Percentiles rank a stretch among this genome's conserved stretches.
These are phyloP conservation scores for Euphorbia peplus DNA, from an alignment of 345 rosid species.

Conservation along the genomic window DNA sequence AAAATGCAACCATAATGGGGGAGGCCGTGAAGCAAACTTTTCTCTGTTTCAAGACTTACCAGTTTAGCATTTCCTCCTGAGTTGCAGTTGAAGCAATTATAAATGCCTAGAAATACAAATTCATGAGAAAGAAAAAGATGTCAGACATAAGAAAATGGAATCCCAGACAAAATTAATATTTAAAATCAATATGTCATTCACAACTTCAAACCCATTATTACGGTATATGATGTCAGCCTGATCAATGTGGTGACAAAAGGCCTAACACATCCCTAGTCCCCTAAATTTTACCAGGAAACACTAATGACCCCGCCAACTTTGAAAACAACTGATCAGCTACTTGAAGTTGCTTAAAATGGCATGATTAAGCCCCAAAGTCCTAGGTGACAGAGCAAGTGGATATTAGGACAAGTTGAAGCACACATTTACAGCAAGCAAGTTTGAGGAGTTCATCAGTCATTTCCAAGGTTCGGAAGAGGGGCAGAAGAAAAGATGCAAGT, in stretches of 20 bases:
- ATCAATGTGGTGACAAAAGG: not conserved
- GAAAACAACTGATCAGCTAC: too few relatives aligned
- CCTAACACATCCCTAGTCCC: too few relatives aligned
- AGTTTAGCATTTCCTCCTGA: conserved; percentile 30
- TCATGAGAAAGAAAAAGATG: conserved; percentile 1
- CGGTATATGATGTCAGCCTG: not conserved
- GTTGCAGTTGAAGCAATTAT: conserved; percentile 36
- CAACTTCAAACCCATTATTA: not conserved
- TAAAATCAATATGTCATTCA: not conserved
- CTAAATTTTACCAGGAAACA: too few relatives aligned
- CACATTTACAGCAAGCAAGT: too few relatives aligned
- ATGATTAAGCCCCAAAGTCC: too few relatives aligned
- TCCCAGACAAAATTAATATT: not conserved
- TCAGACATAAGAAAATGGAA: not conserved
- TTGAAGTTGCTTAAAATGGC: too few relatives aligned
- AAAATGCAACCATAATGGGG: not conserved
- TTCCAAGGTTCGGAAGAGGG: too few relatives aligned
- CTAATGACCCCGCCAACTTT: too few relatives aligned
- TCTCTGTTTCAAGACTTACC: conserved; percentile 21
- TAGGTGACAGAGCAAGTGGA: too few relatives aligned
- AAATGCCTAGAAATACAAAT: conserved; percentile 24
- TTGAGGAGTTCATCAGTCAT: too few relatives aligned
- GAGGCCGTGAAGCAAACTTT: not conserved
- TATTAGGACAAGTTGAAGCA: too few relatives aligned
- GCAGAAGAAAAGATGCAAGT: too few relatives aligned